These are phyloP conservation scores for Leonotis leonurus DNA, from an alignment of 257 asterid species.

Conservation along the genomic window DNA sequence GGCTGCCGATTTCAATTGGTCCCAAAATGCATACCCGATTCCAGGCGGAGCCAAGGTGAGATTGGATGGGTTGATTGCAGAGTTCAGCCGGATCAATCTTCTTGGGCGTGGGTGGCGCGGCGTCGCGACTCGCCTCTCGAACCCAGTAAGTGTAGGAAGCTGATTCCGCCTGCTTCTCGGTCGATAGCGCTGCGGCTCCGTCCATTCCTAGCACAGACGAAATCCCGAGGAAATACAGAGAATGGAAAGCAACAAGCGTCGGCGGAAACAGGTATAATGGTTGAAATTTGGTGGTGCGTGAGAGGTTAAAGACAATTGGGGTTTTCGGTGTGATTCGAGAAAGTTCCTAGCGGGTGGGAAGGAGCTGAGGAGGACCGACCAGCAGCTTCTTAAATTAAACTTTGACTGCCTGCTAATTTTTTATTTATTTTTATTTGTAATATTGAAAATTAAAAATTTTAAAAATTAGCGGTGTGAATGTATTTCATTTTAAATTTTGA, in stretches of 20 bases:
- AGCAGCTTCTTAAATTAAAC: too few species aligned
- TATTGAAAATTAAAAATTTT: too few species aligned
- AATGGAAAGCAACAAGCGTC: neutral
- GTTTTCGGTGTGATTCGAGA: conserved; percentile 16
- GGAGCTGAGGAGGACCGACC: too few species aligned
- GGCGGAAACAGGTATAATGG: neutral
- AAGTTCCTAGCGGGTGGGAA: conserved; percentile 14
- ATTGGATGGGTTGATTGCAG: conserved; percentile 26
- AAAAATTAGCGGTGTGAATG: too few species aligned
- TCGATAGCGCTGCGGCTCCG: conserved; percentile 36
- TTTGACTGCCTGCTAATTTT: too few species aligned
- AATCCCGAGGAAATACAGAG: neutral
- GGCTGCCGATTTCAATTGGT: neutral
- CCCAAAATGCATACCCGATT: conserved; percentile 36
- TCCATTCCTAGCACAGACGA: conserved; percentile 27
- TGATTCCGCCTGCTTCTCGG: conserved; percentile 27
- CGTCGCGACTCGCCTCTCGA: conserved; percentile 43
- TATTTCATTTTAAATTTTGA: too few species aligned
- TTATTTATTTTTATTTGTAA: too few species aligned
- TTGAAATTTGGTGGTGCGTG: neutral
- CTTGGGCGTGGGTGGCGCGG: conserved; percentile 57
- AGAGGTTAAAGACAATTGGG: neutral
- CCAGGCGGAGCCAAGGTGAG: conserved; percentile 65
- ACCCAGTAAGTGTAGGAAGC: conserved; percentile 60
- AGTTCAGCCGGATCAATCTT: conserved; percentile 45